Evolutionary conservation across 1,284 basidiomycete genomes (phyloP), one percentile per base, ranked within the genome.

Genomic region (Boletus sp.): DNA sequence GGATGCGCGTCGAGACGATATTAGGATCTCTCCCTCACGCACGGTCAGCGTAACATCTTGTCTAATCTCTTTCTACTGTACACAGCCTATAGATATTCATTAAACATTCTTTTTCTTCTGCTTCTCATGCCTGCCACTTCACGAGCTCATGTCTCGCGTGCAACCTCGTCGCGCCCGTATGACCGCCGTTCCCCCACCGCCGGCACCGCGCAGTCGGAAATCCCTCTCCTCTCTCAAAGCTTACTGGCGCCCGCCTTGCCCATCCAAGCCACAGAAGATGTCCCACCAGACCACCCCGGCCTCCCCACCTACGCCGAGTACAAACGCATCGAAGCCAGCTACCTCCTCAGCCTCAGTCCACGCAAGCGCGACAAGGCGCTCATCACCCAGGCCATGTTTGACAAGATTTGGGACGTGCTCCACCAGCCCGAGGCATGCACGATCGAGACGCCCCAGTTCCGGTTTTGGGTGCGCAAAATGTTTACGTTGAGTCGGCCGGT

Each of bases 391-490:
- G 68, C 67, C 14, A 72, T 82, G 70, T 86, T 88, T 59, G 80
- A 84, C 66, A 70, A 77, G 46, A 80, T 88, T 64, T 81, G 82
- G 75, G 74, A 78, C 53, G 77, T 82, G 22, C 69, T 89, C 14
- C 72, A 77, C 34, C 68, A 74, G 46, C 72, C 75, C 16, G 69
- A 75, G 5, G 62, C 69, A 23, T 72, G 53, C 39, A 63, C 54
- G 35, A 56, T 71, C 40, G 75, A 77, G 53, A 80, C 75, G 5
- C 72, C 82, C 1, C 82, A 84, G 56, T 89, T 89, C 62, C 78
- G 84, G 39, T 88, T 81, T 67, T 90, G 88, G 87, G 86, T 82
- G 5, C 80, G 84, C 57, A 87, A 85, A 71, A 88, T 82, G 79
- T 88, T 89, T 61, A 69, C 68, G 41, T 59, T 87, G 6, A 74